Base-by-base conservation (phyloP, 164 flowering plant species). In the Berberis vulgaris region DNA sequence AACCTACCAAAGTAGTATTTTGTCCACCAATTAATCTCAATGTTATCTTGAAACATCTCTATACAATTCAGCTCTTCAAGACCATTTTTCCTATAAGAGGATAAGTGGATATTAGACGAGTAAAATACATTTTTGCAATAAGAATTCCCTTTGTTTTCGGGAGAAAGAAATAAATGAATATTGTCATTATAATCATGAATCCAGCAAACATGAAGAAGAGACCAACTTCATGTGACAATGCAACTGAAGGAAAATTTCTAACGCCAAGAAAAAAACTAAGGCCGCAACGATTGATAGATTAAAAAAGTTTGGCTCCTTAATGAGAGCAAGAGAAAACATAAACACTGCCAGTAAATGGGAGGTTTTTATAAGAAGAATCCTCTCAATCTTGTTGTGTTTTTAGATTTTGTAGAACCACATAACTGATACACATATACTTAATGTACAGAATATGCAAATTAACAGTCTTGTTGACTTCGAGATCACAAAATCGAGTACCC, bases 271-370 rank as follows among this genome's bases (percentile, higher is more conserved):
- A 66, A 78, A 84, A 62, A 89, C 94, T 87, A 94, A 78, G 67
- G 99, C 97, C 61, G 81, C 96, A 65, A 97, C 99, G 78, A 94
- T 89, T 53, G 99, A 86, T 70, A 91, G 85, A 76, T 87, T 79
- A 62, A 94, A 84, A 80, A 94, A 94, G 67, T 68, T 75, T 59
- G 96, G 91, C 96, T 94, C 91, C 61, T 80, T 79, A 59, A 91
- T 72, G 70, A 89, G 81, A 73, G 97, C 97, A 67, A 97, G 99
- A 59, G 86, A 56, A 81, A 94, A 94, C 89, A 94, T 94, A 55
- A 66, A 69, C 66, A 94, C 97, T 67, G 97, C 99, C 84, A 94
- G 73, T 58, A 94, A 80, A 79, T 94, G 99, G 78, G 91, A 94
- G 73, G 87, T 91, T 68, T 91, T 94, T 45, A 97, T 86, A 64